Evolutionary conservation across 164 flowering plant species (phyloP), one percentile per base, ranked within the genome.

Genomic region (Santalum album): DNA sequence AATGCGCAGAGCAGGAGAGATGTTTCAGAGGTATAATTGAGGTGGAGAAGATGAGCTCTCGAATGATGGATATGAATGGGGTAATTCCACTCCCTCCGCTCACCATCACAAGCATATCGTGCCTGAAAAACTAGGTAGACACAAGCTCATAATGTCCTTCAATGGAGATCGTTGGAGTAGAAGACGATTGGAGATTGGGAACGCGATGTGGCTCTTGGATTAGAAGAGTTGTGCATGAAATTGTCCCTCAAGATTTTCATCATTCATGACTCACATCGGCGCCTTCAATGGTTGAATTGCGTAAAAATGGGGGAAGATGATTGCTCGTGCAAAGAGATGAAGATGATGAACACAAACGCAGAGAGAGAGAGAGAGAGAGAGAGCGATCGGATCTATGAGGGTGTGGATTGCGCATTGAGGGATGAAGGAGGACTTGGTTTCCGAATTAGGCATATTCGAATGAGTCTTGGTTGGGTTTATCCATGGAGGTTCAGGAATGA

Each of bases 131-230:
- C 61, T 79, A 53, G 25, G 77, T 64, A 23, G 89, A 69, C 29
- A 64, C 54, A 51, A 96, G 94, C 18, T 94, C 97, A 65, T 90
- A 87, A 14, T 94, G 97, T 47, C 97, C 96, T 76, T 90, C 97
- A 27, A 87, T 51, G 2, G 87, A 69, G 40, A 82, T 85, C 4
- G n/a, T n/a, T n/a, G 59, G 62, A 54, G 56, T 27, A 60, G 60
- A 55, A 17, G 19, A 47, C 14, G 46, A 51, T 52, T 20, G 55
- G 14, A 48, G 29, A 62, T 38, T 38, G 42, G 42, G 17, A 11
- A 38, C 42, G 42, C 42, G 42, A 12, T 12, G 42, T 38, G 15
- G 42, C 42, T 16, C 4, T 15, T 16, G 42, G 12, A 9, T 14
- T 16, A 38, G 42, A 15, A 14, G 42, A 38, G 42, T 2, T 16